Base-by-base conservation (phyloP, 345 rosid genomes). In the Raphanus raphanistrum region DNA sequence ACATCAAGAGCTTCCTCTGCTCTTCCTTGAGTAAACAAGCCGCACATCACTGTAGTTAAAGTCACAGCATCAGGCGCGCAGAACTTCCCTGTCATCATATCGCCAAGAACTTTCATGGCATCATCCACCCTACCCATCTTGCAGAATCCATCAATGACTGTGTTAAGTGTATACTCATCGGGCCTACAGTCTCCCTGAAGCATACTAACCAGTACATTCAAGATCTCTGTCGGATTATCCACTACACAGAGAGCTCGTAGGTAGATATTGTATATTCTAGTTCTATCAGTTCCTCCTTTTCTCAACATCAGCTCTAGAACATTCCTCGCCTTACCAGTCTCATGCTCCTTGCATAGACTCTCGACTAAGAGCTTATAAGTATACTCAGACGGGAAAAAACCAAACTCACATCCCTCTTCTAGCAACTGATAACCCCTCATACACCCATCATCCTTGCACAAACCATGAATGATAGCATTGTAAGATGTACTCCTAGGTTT, bases 341-440 rank as follows among this genome's bases (percentile, higher is more conserved):
- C 96, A 35, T 62, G 61, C 73, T 83, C 94, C 54, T 61, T 86
- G 68, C 96, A 91, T 76, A 93, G 89, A 63, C 84, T 79, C 84
- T 93, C 92, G 2, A 90, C 88, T 11, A 93, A 84, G 72, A 88
- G 85, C 77, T 80, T 90, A 77, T 89, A 91, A 68, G 91, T 91
- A 71, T 82, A 80, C 79, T 90, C 98, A 2, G 97, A 90, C 35
- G 87, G 96, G 17, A 82, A 82, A 73, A 86, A 93, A 1, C 87
- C 89, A 72, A 85, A 88, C 58, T 80, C 85, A 65, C 79, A 41
- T 59, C 92, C 96, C 86, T 93, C 94, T 74, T 90, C 86, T 33
- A 93, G 80, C 84, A 91, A 69, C 83, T 93, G 98, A 80, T 83
- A 91, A 61, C 92, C 97, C 75, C 94, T 91, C 88, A 88, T 81